Evolutionary conservation across 2,329 filamentous ascomycete genomes (phyloP).

Genomic region (Alternaria rosae): DNA sequence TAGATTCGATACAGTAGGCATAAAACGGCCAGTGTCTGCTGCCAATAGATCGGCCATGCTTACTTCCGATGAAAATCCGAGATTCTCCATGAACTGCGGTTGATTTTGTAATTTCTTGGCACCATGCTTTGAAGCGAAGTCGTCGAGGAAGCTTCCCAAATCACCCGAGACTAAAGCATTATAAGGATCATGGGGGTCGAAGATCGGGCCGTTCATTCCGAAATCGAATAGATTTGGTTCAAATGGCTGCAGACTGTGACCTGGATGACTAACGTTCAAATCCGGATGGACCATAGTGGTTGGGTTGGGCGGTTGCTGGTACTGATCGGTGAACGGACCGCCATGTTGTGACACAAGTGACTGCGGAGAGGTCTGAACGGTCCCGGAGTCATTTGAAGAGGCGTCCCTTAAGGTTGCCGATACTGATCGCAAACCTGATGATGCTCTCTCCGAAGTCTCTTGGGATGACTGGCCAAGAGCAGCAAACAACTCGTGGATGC

Average conservation of each 20-base stretch:
- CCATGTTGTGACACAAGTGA: conserved; percentile 10
- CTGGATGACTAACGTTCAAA: conserved; percentile 21
- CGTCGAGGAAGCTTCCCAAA: conserved; percentile 63
- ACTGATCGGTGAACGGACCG: conserved; percentile 2
- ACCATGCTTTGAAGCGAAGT: conserved; percentile 64
- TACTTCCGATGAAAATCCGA: conserved; percentile 68
- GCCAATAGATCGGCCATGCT: conserved; percentile 62
- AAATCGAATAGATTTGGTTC: conserved; percentile 15
- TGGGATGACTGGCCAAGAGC: conserved; percentile 21
- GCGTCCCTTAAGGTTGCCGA: neutral
- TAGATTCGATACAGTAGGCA: conserved; percentile 43
- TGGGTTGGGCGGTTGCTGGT: conserved; percentile 7
- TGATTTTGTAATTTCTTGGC: conserved; percentile 63
- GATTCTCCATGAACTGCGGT: conserved; percentile 70
- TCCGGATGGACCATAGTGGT: conserved; percentile 32
- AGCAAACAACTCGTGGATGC: conserved; percentile 20
- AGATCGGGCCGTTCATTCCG: conserved; percentile 1
- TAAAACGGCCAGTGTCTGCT: conserved; percentile 47
- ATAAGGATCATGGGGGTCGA: conserved; percentile 19
- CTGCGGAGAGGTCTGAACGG: conserved; percentile 19
- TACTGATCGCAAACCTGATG: neutral
- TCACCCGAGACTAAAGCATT: conserved; percentile 51
- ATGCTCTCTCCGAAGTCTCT: neutral
- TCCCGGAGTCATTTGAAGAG: conserved; percentile 4
- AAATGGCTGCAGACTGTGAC: conserved; percentile 5